phyloP scores from a whole-genome alignment of 2,329 filamentous ascomycete genomes.

The Xylaria arbuscula region DNA sequence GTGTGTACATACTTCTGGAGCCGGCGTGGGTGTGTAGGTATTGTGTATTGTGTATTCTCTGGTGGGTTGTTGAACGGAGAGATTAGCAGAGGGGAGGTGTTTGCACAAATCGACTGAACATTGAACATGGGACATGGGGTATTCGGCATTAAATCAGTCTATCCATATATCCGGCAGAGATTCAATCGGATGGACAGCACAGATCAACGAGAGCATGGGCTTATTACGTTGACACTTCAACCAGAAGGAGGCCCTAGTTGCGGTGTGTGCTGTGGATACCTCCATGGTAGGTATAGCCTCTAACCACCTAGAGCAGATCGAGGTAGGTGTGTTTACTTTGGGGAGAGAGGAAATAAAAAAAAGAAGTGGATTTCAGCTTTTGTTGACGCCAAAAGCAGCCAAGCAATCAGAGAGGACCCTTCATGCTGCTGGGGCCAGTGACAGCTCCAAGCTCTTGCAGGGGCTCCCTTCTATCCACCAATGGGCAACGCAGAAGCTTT shows the following conservation, averaged over 20 bases:
- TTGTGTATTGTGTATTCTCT: neutral
- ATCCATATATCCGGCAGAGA: conserved; percentile 12
- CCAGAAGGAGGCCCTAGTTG: conserved; percentile 25
- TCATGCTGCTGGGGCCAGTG: conserved; percentile 26
- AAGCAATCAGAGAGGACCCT: conserved; percentile 8
- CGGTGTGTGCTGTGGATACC: conserved; percentile 28
- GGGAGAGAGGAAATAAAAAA: conserved; percentile 18
- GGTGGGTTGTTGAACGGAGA: conserved; percentile 1
- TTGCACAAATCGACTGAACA: conserved; percentile 21
- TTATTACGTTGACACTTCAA: conserved; percentile 21
- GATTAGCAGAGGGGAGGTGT: conserved; percentile 11
- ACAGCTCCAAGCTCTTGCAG: conserved; percentile 31
- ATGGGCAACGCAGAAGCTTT: conserved; percentile 1
- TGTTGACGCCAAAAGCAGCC: conserved; percentile 34
- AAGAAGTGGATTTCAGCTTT: conserved; percentile 30
- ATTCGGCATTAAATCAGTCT: conserved; percentile 1
- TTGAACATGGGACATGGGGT: too few species aligned
- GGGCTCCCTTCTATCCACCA: conserved; percentile 21
- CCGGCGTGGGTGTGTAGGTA: conserved; percentile 1
- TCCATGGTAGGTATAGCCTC: neutral
- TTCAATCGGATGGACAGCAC: conserved; percentile 11
- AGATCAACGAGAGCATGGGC: conserved; percentile 29
- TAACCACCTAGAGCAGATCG: neutral
- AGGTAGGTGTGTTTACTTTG: conserved; percentile 31
- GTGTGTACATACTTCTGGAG: neutral